Evolutionary conservation across 345 rosid species (phyloP).

Genomic region (Gynandropsis gynandra): DNA sequence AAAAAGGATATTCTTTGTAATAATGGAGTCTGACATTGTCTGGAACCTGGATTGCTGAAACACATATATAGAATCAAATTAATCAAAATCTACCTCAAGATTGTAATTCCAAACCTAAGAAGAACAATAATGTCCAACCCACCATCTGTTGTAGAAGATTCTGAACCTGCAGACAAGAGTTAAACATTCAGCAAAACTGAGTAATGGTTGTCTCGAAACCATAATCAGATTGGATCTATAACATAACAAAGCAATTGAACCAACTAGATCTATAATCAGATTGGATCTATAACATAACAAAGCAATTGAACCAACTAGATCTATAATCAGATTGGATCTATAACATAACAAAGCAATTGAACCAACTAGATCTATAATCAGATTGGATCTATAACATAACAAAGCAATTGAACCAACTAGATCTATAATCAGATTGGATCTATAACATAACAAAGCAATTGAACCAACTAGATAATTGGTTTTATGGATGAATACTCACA

Average conservation of each 20-base stretch:
- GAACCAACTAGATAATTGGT: background rate
- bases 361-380: background rate
- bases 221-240: background rate
- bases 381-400: background rate
- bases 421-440: no score
- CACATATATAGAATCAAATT: background rate
- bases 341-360: background rate
- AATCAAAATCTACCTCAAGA: background rate
- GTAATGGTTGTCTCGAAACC: background rate
- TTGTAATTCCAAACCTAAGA: background rate
- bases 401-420: background rate
- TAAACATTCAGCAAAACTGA: background rate
- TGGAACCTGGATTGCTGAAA: slow-evolving; percentile 71
- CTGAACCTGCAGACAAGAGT: slow-evolving; percentile 42
- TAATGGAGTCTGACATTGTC: slow-evolving; percentile 64
- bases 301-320: background rate
- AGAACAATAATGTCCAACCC: slow-evolving; percentile 20
- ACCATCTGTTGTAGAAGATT: slow-evolving; percentile 76
- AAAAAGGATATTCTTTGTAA: slow-evolving; percentile 70
- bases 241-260: no score
- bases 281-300: background rate
- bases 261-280: background rate
- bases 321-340: background rate
- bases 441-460: background rate
- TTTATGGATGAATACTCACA: slow-evolving; percentile 34